These are phyloP conservation scores for Lepraria neglecta DNA, from an alignment of 495 filamentous ascomycete species.

Conservation along the genomic window DNA sequence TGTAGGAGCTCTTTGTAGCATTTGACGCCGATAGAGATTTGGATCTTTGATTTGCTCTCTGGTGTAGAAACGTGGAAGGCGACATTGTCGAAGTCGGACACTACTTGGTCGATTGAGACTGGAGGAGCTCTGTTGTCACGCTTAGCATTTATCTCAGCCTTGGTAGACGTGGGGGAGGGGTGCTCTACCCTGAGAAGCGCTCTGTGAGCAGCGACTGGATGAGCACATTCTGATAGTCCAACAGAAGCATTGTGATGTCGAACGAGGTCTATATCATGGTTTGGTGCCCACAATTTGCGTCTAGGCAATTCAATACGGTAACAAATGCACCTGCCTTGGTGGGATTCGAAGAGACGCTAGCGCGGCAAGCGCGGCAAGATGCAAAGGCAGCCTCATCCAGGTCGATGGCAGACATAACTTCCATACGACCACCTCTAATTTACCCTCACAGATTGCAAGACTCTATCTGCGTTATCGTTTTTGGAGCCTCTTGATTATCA, in stretches of 20 bases:
- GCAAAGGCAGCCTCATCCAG: too few species aligned
- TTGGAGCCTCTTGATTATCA: too few species aligned
- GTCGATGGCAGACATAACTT: too few species aligned
- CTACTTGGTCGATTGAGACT: constrained; percentile 88
- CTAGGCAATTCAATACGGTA: too few species aligned
- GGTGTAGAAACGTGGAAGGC: constrained; percentile 97
- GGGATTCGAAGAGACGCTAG: too few species aligned
- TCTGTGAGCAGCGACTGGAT: constrained; percentile 94
- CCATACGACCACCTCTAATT: too few species aligned
- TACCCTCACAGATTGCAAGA: too few species aligned
- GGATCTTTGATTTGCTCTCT: constrained; percentile 83
- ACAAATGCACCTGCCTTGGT: too few species aligned
- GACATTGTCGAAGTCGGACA: constrained; percentile 96
- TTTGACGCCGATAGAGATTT: constrained; percentile 86
- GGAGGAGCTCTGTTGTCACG: constrained; percentile 61
- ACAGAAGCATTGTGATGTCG: constrained; percentile 70
- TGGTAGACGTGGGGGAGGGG: constrained; percentile 3
- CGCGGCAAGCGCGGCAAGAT: too few species aligned
- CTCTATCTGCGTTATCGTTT: too few species aligned
- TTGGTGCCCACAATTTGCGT: not conserved
- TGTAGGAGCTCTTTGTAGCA: constrained; percentile 87
- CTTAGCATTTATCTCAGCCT: not conserved
- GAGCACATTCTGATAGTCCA: constrained; percentile 98
- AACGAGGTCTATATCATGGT: not conserved
- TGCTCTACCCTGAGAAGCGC: constrained; percentile 75